A percentile compares a stretch with the other conserved stretches of the same genome.
phyloP scores from a whole-genome alignment of 2,329 filamentous ascomycete genomes.

The Bipolaris bicolor region DNA sequence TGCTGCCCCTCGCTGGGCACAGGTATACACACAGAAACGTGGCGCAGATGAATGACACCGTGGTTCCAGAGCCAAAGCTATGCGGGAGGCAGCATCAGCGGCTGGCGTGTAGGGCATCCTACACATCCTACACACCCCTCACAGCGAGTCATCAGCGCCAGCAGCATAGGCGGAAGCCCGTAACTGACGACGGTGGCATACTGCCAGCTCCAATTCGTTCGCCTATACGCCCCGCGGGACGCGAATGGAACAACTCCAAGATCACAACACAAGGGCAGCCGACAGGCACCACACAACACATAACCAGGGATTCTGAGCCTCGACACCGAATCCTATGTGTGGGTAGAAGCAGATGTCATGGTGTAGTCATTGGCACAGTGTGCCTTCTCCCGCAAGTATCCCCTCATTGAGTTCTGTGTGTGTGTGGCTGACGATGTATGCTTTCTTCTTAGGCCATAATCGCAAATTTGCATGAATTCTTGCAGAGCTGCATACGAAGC shows the following conservation, averaged over 20 bases:
- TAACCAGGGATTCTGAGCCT: neutral
- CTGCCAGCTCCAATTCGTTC: neutral
- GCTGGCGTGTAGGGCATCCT: neutral
- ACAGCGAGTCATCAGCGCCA: neutral
- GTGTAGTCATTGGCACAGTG: neutral
- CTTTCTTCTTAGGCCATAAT: neutral
- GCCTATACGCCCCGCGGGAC: neutral
- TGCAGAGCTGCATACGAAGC: neutral
- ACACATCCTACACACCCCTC: neutral
- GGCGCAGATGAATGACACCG: neutral
- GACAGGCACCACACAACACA: neutral
- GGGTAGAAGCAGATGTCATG: neutral
- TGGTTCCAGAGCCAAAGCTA: neutral
- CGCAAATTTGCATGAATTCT: neutral
- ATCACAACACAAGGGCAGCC: neutral
- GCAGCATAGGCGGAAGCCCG: neutral
- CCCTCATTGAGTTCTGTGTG: neutral
- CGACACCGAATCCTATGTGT: neutral
- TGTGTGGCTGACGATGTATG: neutral
- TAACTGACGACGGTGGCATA: neutral
- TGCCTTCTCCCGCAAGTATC: neutral
- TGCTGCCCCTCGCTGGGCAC: neutral
- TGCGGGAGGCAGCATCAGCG: neutral
- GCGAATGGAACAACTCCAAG: neutral
- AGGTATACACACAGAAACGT: neutral